Evolutionary conservation across 345 rosid species (phyloP), one percentile per base, ranked within the genome.

Genomic region (Boechera divaricarpa): DNA sequence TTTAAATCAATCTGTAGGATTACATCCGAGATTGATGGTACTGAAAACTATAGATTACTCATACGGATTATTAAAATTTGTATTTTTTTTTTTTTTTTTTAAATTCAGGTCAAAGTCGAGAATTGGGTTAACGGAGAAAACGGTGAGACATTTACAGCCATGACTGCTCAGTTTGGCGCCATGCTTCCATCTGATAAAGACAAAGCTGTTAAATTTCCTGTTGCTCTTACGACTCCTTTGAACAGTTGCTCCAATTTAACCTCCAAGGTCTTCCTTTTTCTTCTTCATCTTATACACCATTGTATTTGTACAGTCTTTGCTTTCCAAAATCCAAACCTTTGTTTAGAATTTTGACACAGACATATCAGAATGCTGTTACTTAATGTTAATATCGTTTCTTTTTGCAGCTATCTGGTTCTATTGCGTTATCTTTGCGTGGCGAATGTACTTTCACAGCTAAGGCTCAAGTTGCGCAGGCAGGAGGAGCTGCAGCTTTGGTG

Each of bases 101-200:
- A 31, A 31, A 31, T 13, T 18, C 76, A 95, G 99, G 97, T 87
- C 62, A 96, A 87, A 81, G 91, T 93, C 26, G 85, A 87, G 85
- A 87, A 74, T 39, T 96, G 97, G 98, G 83, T 85, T 42, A 56
- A 93, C 61, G 91, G 94, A 10, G 80, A 11, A 21, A 83, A 81
- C 53, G 89, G 79, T 49, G 80, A 90, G 72, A 72, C 83, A 73
- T 69, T 87, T 31, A 48, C 71, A 1, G 99, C 94, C 29, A 69
- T 91, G 81, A 91, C 86, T 85, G 98, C 98, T 28, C 85, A 83
- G 55, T 96, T 96, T 77, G 98, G 99, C 4, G 81, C 81, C 36
- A 5, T 53, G 44, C 83, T 90, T 85, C 89, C 97, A 4, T 61
- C 83, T 72, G 86, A 86, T 62, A 79, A 70, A 76, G 80, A 84